A percentile compares a stretch with the other conserved stretches of the same genome.
Conservation (phyloP, 192 early-diverging fungal species). For the Paraglomus brasilianum region DNA sequence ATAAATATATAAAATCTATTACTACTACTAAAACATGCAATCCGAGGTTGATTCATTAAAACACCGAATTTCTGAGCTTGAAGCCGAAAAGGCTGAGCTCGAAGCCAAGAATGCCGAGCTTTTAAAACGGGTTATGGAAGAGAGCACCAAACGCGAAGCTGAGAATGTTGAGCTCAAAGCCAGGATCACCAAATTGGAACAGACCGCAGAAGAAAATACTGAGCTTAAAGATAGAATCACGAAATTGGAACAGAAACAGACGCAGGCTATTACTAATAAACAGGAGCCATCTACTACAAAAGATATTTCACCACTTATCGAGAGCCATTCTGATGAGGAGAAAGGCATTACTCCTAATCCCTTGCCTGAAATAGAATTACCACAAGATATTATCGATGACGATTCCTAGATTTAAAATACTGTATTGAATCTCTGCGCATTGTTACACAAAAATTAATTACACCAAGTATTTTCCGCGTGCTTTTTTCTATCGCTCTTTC, state of each 20-base stretch:
- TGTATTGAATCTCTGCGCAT: too few relatives aligned
- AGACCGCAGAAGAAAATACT: not conserved
- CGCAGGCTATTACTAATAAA: constrained; percentile 3
- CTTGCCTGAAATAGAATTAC: constrained; percentile 24
- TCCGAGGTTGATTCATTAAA: constrained; percentile 21
- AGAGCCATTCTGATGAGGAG: constrained; percentile 20
- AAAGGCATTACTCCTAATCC: constrained; percentile 22
- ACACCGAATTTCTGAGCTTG: constrained; percentile 24
- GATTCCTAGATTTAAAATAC: too few relatives aligned
- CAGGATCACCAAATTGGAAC: not conserved
- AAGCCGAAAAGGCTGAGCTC: constrained; percentile 25
- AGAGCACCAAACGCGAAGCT: constrained; percentile 10
- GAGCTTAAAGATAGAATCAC: not conserved
- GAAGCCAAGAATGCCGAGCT: constrained; percentile 21
- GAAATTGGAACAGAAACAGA: constrained; percentile 13
- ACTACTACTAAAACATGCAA: constrained; percentile 21
- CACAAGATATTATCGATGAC: too few relatives aligned
- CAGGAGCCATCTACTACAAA: not conserved
- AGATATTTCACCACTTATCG: constrained; percentile 17
- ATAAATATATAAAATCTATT: too few relatives aligned
- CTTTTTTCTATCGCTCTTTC: too few relatives aligned
- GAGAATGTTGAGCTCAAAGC: constrained; percentile 11
- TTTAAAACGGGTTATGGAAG: constrained; percentile 26
- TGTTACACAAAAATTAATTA: too few relatives aligned
- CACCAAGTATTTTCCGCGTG: too few relatives aligned